Percentiles rank a stretch among this genome's conserved stretches.
Evolutionary conservation across 495 filamentous ascomycete genomes (phyloP).

Genomic region (Hypoxylon cercidicola): DNA sequence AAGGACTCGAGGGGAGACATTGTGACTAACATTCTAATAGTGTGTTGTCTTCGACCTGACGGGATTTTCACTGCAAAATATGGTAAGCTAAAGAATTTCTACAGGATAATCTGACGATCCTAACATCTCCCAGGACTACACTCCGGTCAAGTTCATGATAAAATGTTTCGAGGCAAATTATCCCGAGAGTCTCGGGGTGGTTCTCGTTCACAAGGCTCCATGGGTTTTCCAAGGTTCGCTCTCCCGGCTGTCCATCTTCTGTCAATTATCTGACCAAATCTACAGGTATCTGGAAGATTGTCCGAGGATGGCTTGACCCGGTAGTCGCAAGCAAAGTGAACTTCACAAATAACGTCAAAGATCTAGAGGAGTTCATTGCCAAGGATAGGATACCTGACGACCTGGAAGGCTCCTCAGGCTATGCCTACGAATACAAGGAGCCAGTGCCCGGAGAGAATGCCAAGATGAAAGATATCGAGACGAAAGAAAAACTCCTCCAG

Average conservation of each 20-base stretch:
- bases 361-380: conserved; percentile 81
- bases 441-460: conserved; percentile 77
- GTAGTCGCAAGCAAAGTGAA: conserved; percentile 95
- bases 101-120: conserved; percentile 6
- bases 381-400: conserved; percentile 77
- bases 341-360: conserved; percentile 85
- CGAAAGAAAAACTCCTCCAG: conserved; percentile 67
- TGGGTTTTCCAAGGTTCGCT: conserved; percentile 91
- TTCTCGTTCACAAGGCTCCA: conserved; percentile 96
- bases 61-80: conserved; percentile 89
- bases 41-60: conserved; percentile 92
- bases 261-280: conserved; percentile 14
- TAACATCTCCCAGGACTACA: conserved; percentile 75
- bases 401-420: conserved; percentile 84
- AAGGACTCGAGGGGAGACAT: neutral
- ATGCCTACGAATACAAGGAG: conserved; percentile 82
- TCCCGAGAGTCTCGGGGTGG: conserved; percentile 88
- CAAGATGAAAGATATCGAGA: conserved; percentile 72
- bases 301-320: conserved; percentile 95
- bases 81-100: conserved; percentile 65
- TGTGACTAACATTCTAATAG: conserved; percentile 62
- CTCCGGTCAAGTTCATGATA: conserved; percentile 98
- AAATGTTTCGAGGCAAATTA: conserved; percentile 99
- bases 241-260: neutral
- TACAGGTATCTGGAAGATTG: conserved; percentile 83